Evolutionary conservation across 257 asterid genomes (phyloP).

Genomic region (Anisodus tanguticus): DNA sequence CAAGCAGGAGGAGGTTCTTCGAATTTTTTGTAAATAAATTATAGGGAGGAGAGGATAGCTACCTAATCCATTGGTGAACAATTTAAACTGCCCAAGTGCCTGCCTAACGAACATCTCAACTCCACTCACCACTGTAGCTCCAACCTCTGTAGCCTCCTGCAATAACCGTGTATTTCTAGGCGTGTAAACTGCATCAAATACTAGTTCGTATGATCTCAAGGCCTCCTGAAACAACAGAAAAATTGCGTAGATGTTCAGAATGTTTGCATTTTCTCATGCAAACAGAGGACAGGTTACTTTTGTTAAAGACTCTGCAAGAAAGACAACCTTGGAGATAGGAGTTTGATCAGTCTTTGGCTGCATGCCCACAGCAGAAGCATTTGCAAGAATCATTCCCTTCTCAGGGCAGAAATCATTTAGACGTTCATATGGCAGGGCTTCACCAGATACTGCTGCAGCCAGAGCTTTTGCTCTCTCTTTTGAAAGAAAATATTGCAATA

Average conservation of each 20-base stretch:
- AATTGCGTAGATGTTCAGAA: not conserved
- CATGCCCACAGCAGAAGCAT: conserved; percentile 76
- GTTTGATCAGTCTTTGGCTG: conserved; percentile 59
- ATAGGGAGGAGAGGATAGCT: conserved; percentile 28
- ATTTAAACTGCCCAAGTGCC: conserved; percentile 64
- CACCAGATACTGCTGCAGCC: conserved; percentile 70
- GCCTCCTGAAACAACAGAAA: conserved; percentile 47
- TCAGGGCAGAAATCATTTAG: conserved; percentile 52
- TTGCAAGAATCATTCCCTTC: conserved; percentile 73
- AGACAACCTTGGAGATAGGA: conserved; percentile 62
- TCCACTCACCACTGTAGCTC: conserved; percentile 68
- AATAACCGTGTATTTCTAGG: conserved; percentile 66
- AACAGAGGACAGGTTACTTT: not conserved
- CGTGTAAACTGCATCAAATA: conserved; percentile 73
- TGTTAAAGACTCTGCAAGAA: not conserved
- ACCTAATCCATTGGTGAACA: conserved; percentile 75
- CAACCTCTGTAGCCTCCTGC: conserved; percentile 72
- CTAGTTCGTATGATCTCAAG: conserved; percentile 59
- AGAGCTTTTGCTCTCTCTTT: conserved; percentile 72
- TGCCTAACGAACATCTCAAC: conserved; percentile 82
- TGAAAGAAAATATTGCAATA: not conserved
- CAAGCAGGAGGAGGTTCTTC: not conserved
- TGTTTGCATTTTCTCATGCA: not conserved
- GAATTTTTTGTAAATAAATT: not conserved
- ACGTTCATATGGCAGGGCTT: conserved; percentile 61